phyloP scores from a whole-genome alignment of 352 stramenopile genomes.

The Thalassiosira exigua region DNA sequence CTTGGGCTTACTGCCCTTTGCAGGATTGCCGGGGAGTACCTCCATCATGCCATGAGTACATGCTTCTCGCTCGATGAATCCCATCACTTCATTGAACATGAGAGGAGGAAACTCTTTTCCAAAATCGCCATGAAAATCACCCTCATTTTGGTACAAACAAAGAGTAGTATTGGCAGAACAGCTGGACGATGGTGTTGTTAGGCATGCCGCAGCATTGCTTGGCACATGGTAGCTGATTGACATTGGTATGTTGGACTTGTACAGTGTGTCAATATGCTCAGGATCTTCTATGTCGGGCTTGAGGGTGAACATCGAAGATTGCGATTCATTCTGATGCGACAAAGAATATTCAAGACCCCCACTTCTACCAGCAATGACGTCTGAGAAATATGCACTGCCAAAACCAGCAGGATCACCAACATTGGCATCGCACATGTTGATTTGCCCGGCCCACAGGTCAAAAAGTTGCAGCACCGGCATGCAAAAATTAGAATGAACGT shows the following conservation, averaged over 20 bases:
- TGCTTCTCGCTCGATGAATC: slow-evolving; percentile 50
- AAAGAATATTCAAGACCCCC: slow-evolving; percentile 19
- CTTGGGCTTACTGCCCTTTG: no score
- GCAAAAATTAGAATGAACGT: slow-evolving; percentile 28
- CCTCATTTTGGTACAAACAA: slow-evolving; percentile 32
- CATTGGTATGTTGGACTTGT: slow-evolving; percentile 11
- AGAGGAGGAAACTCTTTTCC: slow-evolving; percentile 29
- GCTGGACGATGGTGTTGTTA: slow-evolving; percentile 14
- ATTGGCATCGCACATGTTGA: slow-evolving; percentile 11
- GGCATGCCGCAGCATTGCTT: slow-evolving; percentile 12
- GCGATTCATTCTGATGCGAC: slow-evolving; percentile 5
- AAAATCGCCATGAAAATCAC: slow-evolving; percentile 49
- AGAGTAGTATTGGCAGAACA: slow-evolving; percentile 23
- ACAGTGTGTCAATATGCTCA: slow-evolving; percentile 12
- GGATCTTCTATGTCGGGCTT: background rate
- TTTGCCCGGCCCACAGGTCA: slow-evolving; percentile 32
- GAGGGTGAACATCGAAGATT: slow-evolving; percentile 16
- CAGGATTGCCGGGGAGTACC: background rate
- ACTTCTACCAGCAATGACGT: background rate
- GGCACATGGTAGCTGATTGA: slow-evolving; percentile 2
- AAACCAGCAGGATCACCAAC: background rate
- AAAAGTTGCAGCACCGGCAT: slow-evolving; percentile 25
- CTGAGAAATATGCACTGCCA: background rate
- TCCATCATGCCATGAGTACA: slow-evolving; percentile 24
- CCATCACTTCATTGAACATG: slow-evolving; percentile 23